Evolutionary conservation across 129 eudicot species (phyloP).

Genomic region (Artemisia argyi): DNA sequence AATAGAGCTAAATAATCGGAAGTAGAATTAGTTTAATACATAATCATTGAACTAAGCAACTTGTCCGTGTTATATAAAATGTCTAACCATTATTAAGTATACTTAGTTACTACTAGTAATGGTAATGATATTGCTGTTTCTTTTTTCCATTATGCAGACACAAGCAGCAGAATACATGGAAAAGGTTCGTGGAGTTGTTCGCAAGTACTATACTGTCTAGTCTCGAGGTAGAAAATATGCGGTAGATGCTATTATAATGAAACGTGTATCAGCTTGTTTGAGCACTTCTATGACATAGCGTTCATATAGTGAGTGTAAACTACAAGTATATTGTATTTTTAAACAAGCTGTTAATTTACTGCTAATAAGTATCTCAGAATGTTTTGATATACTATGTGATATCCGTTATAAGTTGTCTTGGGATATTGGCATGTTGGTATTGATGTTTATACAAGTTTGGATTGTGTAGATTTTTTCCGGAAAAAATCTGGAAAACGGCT

Average conservation of each 20-base stretch:
- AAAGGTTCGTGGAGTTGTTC: constrained; percentile 74
- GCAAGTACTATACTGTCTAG: constrained; percentile 84
- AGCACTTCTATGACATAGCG: constrained; percentile 9
- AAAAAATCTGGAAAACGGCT: too few species aligned
- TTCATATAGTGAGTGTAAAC: constrained; percentile 14
- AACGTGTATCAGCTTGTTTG: not conserved
- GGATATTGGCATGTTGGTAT: too few species aligned
- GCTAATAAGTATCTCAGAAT: not conserved
- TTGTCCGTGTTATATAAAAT: not conserved
- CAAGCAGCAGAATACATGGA: constrained; percentile 88
- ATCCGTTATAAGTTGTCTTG: too few species aligned
- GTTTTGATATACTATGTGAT: not conserved
- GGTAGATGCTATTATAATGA: not conserved
- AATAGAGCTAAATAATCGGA: not conserved
- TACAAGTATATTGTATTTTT: constrained; percentile 14
- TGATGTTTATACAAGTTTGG: too few species aligned
- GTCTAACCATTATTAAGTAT: not conserved
- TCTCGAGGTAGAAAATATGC: constrained; percentile 24
- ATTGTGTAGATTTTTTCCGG: too few species aligned
- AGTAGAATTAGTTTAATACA: constrained; percentile 15
- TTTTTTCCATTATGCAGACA: constrained; percentile 43
- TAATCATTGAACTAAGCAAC: constrained; percentile 9
- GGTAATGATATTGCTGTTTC: not conserved
- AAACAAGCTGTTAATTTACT: not conserved
- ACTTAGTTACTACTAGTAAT: not conserved